Evolutionary conservation across 805 yeast species (phyloP).

Genomic region (Saccharomycopsis fermentans): DNA sequence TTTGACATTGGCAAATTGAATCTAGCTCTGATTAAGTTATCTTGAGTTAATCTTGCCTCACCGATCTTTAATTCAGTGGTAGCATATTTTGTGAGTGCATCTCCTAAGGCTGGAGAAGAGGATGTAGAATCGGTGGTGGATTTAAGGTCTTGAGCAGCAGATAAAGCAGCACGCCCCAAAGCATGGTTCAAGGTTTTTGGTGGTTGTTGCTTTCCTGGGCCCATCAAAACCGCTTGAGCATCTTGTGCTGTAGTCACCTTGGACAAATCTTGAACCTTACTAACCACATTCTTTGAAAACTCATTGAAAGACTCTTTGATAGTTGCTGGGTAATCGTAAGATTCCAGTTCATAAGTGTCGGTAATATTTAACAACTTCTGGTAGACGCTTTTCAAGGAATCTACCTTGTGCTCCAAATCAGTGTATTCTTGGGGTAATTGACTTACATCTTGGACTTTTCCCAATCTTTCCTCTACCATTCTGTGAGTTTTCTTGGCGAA

Average conservation of each 20-base stretch:
- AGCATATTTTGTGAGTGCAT: constrained; percentile 57
- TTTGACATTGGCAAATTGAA: constrained; percentile 60
- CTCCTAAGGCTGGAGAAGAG: constrained; percentile 35
- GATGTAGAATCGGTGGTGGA: constrained; percentile 1
- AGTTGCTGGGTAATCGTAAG: constrained; percentile 76
- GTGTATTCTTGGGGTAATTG: constrained; percentile 77
- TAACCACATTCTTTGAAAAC: constrained; percentile 53
- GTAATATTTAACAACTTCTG: constrained; percentile 44
- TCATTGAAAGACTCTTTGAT: constrained; percentile 67
- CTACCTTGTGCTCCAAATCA: constrained; percentile 63
- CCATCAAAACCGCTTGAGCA: constrained; percentile 62
- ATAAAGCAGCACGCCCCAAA: constrained; percentile 62
- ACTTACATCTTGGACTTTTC: constrained; percentile 72
- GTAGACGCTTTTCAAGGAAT: constrained; percentile 61
- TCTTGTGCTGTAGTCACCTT: constrained; percentile 71
- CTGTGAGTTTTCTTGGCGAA: constrained; percentile 77
- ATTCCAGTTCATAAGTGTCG: constrained; percentile 54
- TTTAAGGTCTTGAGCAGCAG: constrained; percentile 18
- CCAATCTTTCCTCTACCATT: constrained; percentile 67
- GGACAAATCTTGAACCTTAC: constrained; percentile 56
- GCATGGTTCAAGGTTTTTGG: constrained; percentile 84
- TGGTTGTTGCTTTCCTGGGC: constrained; percentile 38
- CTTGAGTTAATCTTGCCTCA: constrained; percentile 75
- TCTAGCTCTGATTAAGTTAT: constrained; percentile 55
- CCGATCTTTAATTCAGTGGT: constrained; percentile 66